Conservation (phyloP, 2,329 filamentous ascomycete genomes). For the Colletotrichum sojae region DNA sequence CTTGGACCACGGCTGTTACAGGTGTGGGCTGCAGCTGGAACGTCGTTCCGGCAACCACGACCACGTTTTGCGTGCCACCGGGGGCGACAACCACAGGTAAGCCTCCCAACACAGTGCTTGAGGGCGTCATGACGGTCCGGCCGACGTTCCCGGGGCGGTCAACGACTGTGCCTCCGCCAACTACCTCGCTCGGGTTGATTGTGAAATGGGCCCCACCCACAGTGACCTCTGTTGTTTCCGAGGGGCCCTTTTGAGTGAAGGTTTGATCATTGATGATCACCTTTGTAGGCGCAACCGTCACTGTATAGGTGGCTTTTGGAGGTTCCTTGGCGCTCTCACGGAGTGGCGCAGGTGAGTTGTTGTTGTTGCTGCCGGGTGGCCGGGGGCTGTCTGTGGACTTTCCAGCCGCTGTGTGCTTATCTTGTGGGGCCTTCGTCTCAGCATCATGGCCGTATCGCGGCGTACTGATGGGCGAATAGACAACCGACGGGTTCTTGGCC, state of each 20-base stretch:
- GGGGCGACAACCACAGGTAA: slow-evolving; percentile 59
- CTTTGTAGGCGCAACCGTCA: slow-evolving; percentile 60
- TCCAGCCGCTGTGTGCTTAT: slow-evolving; percentile 19
- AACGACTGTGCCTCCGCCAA: slow-evolving; percentile 61
- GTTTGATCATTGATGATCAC: slow-evolving; percentile 65
- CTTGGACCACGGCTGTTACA: slow-evolving; percentile 53
- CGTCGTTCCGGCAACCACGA: slow-evolving; percentile 58
- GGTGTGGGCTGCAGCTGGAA: slow-evolving; percentile 57
- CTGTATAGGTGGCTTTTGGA: slow-evolving; percentile 49
- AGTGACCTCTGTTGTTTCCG: slow-evolving; percentile 58
- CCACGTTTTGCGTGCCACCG: slow-evolving; percentile 46
- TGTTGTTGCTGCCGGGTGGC: not conserved
- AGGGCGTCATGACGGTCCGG: slow-evolving; percentile 43
- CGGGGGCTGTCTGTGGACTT: slow-evolving; percentile 8
- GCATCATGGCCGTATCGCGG: slow-evolving; percentile 34
- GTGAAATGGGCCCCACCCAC: slow-evolving; percentile 60
- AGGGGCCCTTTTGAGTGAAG: slow-evolving; percentile 54
- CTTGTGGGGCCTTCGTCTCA: slow-evolving; percentile 26
- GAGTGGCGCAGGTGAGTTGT: slow-evolving; percentile 4
- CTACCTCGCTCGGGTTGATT: slow-evolving; percentile 61
- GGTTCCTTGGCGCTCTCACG: slow-evolving; percentile 22
- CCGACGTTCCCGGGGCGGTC: slow-evolving; percentile 52
- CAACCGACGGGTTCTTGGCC: slow-evolving; percentile 68
- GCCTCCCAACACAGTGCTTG: slow-evolving; percentile 55
- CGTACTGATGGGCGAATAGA: slow-evolving; percentile 49